Evolutionary conservation across 2,329 filamentous ascomycete species (phyloP), one percentile per base, ranked within the genome.

Genomic region (Cladorrhinum sp.): DNA sequence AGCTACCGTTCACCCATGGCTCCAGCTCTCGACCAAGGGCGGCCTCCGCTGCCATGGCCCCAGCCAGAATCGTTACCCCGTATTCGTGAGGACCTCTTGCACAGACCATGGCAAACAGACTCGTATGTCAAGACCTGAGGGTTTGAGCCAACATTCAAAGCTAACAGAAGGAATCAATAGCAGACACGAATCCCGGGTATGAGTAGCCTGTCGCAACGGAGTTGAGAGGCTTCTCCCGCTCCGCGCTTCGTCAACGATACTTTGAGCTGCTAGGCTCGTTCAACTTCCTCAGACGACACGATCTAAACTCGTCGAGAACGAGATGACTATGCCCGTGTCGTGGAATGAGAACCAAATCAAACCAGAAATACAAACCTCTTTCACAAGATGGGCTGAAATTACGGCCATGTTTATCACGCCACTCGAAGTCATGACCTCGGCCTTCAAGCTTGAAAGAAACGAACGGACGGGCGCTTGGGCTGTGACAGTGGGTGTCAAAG

Each of bases 51-150:
- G 9, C 66, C 74, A 14, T 75, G 77, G 68, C 78, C 76, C 30
- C 73, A 73, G 50, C 67, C 69, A 2, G 70, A 83, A 55, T 24
- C 60, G 42, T 67, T 81, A 48, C 76, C 80, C 61, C 76, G 77
- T 33, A 78, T 83, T 33, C 76, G 79, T 21, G 80, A 83, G 58
- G 77, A 82, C 52, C 75, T 79, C 50, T 68, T 83, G 64, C 72
- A 73, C 62, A 77, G 78, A 65, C 74, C 79, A 14, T 85, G 82
- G 82, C 75, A 77, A 68, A 74, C 77, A 53, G 80, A 84, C 59
- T 75, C 79, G 67, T 83, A 79, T 59, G 74, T 78, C 12, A 75
- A 80, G 10, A 3, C n/a, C n/a, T 21, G 16, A 18, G n/a, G n/a
- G 16, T n/a, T 42, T 21, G n/a, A 8, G 42, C 6, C n/a, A 21